Evolutionary conservation across 768 basidiomycete species (phyloP).

Genomic region (Mycena galopus): DNA sequence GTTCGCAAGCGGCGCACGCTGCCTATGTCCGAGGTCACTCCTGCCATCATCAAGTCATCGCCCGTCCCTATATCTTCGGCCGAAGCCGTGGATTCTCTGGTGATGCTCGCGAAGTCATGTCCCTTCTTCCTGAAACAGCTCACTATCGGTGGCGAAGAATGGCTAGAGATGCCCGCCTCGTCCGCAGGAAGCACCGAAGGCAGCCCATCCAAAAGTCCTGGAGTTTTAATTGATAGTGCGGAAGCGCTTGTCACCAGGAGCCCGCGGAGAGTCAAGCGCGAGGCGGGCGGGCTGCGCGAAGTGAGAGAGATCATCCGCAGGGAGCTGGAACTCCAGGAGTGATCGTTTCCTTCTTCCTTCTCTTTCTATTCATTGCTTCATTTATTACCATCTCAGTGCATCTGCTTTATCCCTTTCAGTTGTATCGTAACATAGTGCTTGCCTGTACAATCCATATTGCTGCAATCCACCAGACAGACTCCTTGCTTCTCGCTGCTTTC

Average conservation of each 20-base stretch:
- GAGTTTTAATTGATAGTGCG: slow-evolving; percentile 70
- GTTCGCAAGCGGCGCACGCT: slow-evolving; percentile 79
- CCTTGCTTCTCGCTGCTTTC: background rate
- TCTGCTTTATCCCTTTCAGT: slow-evolving; percentile 35
- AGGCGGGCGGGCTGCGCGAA: slow-evolving; percentile 80
- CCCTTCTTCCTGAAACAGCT: slow-evolving; percentile 84
- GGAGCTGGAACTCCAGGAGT: slow-evolving; percentile 82
- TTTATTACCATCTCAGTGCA: slow-evolving; percentile 33
- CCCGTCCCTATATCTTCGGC: slow-evolving; percentile 83
- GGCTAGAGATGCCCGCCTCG: slow-evolving; percentile 74
- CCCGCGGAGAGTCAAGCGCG: slow-evolving; percentile 77
- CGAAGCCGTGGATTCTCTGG: slow-evolving; percentile 82
- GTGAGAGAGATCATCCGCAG: slow-evolving; percentile 86
- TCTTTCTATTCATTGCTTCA: slow-evolving; percentile 37
- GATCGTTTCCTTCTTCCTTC: slow-evolving; percentile 49
- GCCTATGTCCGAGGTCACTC: slow-evolving; percentile 73
- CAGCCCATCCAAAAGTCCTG: slow-evolving; percentile 65
- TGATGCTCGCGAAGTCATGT: slow-evolving; percentile 75
- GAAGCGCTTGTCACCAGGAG: slow-evolving; percentile 75
- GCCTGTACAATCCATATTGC: slow-evolving; percentile 17
- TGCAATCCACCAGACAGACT: background rate
- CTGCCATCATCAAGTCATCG: slow-evolving; percentile 83
- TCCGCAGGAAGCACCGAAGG: slow-evolving; percentile 41
- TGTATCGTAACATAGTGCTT: slow-evolving; percentile 25
- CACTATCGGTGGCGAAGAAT: slow-evolving; percentile 68